Percentiles rank a stretch among this genome's conserved stretches.
Conservation (phyloP, 139 green algal species). For the Eudorina sp. region DNA sequence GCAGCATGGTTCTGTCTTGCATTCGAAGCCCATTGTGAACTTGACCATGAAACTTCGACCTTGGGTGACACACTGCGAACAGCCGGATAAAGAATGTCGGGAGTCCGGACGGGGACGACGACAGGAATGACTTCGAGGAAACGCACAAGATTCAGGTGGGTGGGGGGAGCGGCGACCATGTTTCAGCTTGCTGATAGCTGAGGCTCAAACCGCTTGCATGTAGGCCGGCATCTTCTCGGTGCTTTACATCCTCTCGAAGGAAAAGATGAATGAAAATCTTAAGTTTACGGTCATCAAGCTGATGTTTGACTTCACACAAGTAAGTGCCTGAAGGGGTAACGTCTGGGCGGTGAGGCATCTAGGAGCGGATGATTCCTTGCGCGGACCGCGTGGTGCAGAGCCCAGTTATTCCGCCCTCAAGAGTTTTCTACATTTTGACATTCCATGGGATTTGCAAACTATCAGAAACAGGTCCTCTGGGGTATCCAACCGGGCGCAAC, state of each 20-base stretch:
- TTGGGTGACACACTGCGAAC: neutral
- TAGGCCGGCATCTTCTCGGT: slow-evolving; percentile 50
- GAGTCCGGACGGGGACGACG: slow-evolving; percentile 9
- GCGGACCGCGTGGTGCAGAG: too few species aligned
- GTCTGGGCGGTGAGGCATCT: neutral
- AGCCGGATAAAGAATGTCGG: slow-evolving; percentile 40
- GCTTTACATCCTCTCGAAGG: slow-evolving; percentile 42
- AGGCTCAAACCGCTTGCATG: neutral
- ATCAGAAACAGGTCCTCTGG: too few species aligned
- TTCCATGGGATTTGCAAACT: too few species aligned
- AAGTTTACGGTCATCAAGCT: slow-evolving; percentile 47
- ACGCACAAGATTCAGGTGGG: slow-evolving; percentile 48
- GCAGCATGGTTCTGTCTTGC: neutral
- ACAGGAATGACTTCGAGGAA: slow-evolving; percentile 45
- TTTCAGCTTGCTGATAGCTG: neutral
- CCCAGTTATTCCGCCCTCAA: too few species aligned
- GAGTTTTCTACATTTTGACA: too few species aligned
- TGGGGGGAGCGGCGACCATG: too few species aligned
- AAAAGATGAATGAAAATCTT: slow-evolving; percentile 46
- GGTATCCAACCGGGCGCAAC: too few species aligned
- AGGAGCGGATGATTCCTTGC: neutral
- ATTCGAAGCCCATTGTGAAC: neutral
- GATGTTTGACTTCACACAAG: slow-evolving; percentile 41
- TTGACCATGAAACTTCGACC: neutral
- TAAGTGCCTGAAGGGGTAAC: too few species aligned